phyloP scores from a whole-genome alignment of 768 basidiomycete genomes.

The Russula foetens region DNA sequence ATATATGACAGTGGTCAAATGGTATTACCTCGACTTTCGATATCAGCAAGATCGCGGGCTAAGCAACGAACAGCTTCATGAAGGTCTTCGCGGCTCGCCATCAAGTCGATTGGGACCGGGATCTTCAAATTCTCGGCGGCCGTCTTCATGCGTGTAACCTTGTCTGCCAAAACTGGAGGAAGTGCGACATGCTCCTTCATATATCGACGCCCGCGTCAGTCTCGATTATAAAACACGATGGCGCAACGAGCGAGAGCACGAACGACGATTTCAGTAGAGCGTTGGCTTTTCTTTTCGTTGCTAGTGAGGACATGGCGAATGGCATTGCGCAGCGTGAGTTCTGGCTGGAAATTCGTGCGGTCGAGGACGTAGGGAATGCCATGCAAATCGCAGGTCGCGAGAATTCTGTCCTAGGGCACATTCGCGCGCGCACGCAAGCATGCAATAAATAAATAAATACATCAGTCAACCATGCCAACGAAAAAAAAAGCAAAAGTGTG shows the following conservation, averaged over 20 bases:
- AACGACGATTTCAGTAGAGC: neutral
- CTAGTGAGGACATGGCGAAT: constrained; percentile 42
- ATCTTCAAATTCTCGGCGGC: constrained; percentile 7
- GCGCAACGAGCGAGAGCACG: neutral
- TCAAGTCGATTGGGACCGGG: constrained; percentile 9
- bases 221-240: neutral
- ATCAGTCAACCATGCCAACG: too few relatives aligned
- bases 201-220: neutral
- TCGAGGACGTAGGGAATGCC: constrained; percentile 56
- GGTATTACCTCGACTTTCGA: constrained; percentile 12
- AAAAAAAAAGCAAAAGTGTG: neutral
- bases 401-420: constrained; percentile 58
- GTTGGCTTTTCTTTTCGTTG: constrained; percentile 13
- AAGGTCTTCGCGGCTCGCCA: constrained; percentile 7
- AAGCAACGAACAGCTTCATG: neutral
- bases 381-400: constrained; percentile 66
- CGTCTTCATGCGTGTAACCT: neutral
- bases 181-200: neutral
- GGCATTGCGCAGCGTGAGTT: constrained; percentile 62
- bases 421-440: too few relatives aligned
- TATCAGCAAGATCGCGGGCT: constrained; percentile 11
- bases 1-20: neutral
- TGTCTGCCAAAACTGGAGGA: constrained; percentile 1
- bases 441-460: too few relatives aligned
- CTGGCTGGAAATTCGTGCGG: constrained; percentile 66